Percentiles rank a stretch among this genome's conserved stretches.
phyloP scores from a whole-genome alignment of 371 early-diverging fungal genomes.

The Funneliformis caledonium region DNA sequence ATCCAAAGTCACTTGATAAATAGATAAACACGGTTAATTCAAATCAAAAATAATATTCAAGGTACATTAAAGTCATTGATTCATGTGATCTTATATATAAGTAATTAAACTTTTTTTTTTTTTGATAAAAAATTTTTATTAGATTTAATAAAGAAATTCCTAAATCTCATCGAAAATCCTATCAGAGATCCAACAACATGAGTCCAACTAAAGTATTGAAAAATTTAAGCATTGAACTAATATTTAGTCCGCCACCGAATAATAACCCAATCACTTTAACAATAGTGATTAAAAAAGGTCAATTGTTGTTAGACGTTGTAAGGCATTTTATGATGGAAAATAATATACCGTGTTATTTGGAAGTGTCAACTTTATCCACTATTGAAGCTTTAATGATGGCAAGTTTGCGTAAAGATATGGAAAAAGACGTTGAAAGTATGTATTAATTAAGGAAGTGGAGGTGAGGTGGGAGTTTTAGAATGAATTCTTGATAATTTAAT shows the following conservation, averaged over 20 bases:
- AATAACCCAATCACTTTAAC: constrained; percentile 15
- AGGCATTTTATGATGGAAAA: constrained; percentile 50
- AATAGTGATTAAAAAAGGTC: constrained; percentile 46
- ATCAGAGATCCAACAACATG: constrained; percentile 6
- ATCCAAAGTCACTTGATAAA: no score
- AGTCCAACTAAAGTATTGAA: constrained; percentile 37
- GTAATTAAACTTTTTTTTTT: neutral
- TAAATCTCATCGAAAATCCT: neutral
- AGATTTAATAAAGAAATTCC: neutral
- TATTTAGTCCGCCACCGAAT: constrained; percentile 31
- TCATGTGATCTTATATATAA: no score
- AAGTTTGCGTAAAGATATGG: constrained; percentile 1
- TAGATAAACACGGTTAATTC: no score
- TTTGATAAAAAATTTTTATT: neutral
- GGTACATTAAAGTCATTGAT: no score
- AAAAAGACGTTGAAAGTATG: constrained; percentile 35
- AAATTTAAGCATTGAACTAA: constrained; percentile 21
- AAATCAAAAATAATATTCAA: no score
- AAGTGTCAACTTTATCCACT: constrained; percentile 52
- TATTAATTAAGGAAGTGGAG: constrained; percentile 10
- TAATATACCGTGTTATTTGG: constrained; percentile 54
- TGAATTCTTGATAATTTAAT: neutral
- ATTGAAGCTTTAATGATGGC: constrained; percentile 47
- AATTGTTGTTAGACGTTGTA: constrained; percentile 53
- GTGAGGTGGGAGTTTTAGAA: neutral